Percentiles rank a stretch among this genome's conserved stretches.
Evolutionary conservation across 108 stramenopile species (phyloP).

Genomic region (Discostella stelligeroides): DNA sequence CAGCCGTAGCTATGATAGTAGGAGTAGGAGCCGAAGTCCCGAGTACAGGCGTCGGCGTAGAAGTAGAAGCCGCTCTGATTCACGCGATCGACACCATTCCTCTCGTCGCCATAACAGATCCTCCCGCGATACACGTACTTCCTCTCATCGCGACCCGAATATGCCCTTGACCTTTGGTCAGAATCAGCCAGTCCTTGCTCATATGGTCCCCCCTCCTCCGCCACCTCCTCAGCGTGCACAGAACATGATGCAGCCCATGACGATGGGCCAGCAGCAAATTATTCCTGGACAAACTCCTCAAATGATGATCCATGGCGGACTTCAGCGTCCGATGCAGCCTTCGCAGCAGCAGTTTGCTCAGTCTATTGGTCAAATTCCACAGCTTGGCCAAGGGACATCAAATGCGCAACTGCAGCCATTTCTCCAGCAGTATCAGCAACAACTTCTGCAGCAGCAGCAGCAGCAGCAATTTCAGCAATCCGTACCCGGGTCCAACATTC

Average conservation of each 20-base stretch:
- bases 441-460: slow-evolving; percentile 43
- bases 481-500: slow-evolving; percentile 2
- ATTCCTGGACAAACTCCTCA: slow-evolving; percentile 16
- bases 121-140: slow-evolving; percentile 17
- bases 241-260: slow-evolving; percentile 20
- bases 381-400: background rate
- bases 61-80: slow-evolving; percentile 21
- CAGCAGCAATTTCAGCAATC: slow-evolving; percentile 14
- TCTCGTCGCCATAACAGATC: slow-evolving; percentile 20
- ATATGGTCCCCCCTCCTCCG: slow-evolving; percentile 16
- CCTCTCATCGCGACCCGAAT: background rate
- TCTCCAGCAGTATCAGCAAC: slow-evolving; percentile 38
- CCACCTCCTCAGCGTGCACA: slow-evolving; percentile 17
- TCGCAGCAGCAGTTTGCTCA: slow-evolving; percentile 11
- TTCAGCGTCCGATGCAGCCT: slow-evolving; percentile 27
- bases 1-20: slow-evolving; percentile 19
- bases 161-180: background rate
- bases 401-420: slow-evolving; percentile 4
- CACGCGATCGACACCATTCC: slow-evolving; percentile 8
- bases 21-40: slow-evolving; percentile 30
- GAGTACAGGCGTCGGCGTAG: slow-evolving; percentile 25
- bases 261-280: slow-evolving; percentile 11
- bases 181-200: background rate
- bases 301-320: slow-evolving; percentile 20
- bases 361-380: slow-evolving; percentile 9